Conservation (phyloP, 176 grass and related monocot genomes). For the Phragmites australis region DNA sequence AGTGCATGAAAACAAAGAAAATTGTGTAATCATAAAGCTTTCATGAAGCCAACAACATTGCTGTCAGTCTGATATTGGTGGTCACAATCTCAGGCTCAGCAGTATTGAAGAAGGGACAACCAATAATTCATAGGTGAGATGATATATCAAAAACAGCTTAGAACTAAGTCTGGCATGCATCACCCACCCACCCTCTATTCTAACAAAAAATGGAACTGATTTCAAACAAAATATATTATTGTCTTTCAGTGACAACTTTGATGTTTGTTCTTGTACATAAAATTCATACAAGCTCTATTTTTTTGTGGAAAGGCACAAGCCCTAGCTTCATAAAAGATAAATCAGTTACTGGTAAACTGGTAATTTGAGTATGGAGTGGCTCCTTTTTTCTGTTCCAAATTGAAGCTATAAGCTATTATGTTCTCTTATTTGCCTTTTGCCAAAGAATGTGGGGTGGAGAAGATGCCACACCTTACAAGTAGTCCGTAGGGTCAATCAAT, state of each 20-base stretch:
- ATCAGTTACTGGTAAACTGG: too few relatives aligned
- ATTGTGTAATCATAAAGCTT: not conserved
- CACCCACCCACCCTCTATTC: too few relatives aligned
- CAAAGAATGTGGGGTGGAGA: not conserved
- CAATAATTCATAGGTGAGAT: conserved; percentile 4
- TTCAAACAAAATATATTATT: not conserved
- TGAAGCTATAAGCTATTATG: not conserved
- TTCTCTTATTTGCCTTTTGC: not conserved
- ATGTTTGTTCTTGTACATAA: too few relatives aligned
- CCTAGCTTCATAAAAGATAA: too few relatives aligned
- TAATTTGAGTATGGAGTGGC: too few relatives aligned
- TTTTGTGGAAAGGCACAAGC: too few relatives aligned
- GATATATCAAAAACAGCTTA: not conserved
- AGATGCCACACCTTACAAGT: not conserved
- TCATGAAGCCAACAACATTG: not conserved
- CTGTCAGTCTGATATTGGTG: conserved; percentile 1
- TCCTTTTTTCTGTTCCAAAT: not conserved
- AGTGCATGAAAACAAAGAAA: not conserved
- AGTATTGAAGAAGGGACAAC: not conserved
- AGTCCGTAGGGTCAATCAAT: not conserved
- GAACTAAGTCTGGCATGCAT: not conserved
- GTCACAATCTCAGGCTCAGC: not conserved
- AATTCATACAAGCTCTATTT: too few relatives aligned
- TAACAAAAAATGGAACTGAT: too few relatives aligned
- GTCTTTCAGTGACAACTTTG: too few relatives aligned